Evolutionary conservation across 345 rosid species (phyloP).

Genomic region (Bruguiera gymnorhiza): DNA sequence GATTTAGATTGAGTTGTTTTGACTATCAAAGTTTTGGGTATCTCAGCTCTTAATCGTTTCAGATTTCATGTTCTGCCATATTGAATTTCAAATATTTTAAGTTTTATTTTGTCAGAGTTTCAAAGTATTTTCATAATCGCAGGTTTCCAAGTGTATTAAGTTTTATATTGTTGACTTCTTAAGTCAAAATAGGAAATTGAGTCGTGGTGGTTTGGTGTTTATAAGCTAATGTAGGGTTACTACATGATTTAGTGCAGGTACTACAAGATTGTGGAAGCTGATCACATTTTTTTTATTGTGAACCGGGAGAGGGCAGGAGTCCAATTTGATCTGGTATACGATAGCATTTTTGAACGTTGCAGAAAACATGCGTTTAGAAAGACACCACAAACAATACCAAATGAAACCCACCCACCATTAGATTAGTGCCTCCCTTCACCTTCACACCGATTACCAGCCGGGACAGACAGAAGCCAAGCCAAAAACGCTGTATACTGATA

Average conservation of each 20-base stretch:
- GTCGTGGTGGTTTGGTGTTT: too few species aligned
- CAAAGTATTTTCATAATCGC: too few species aligned
- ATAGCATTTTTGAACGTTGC: conserved; percentile 86
- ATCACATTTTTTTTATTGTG: conserved; percentile 74
- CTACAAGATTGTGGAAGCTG: conserved; percentile 86
- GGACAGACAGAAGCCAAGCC: not conserved
- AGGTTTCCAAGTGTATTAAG: too few species aligned
- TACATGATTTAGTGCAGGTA: conserved; percentile 49
- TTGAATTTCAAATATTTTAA: too few species aligned
- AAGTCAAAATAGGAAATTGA: too few species aligned
- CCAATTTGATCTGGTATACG: conserved; percentile 81
- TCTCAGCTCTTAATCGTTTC: too few species aligned
- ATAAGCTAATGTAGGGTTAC: conserved; percentile 8
- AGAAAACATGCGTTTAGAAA: conserved; percentile 73
- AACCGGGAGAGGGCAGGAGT: conserved; percentile 92
- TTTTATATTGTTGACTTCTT: too few species aligned
- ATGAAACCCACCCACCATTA: conserved; percentile 9
- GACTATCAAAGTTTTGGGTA: too few species aligned
- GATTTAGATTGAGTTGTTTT: too few species aligned
- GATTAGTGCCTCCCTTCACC: not conserved
- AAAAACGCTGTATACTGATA: not conserved
- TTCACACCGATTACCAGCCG: not conserved
- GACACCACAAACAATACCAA: conserved; percentile 49
- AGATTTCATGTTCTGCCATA: too few species aligned
- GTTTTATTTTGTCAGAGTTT: too few species aligned